Evolutionary conservation across 176 grass and related monocot species (phyloP).

Genomic region (Aegilops speltoides): DNA sequence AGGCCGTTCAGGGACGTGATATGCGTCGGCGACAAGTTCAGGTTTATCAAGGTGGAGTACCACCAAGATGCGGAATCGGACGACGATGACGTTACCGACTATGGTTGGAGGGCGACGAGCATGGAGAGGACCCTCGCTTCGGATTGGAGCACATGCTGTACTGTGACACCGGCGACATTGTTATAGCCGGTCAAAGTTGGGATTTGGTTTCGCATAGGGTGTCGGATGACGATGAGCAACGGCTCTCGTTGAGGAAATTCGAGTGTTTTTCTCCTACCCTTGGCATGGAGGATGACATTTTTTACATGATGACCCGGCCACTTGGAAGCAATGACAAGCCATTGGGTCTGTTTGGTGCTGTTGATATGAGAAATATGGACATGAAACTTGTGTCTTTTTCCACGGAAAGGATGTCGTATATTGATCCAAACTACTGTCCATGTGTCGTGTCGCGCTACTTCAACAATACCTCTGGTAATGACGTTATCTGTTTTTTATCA

Average conservation of each 20-base stretch:
- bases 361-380: not conserved
- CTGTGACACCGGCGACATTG: not conserved
- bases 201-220: not conserved
- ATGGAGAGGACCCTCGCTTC: not conserved
- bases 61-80: not conserved
- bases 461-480: not conserved
- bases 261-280: not conserved
- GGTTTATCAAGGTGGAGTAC: not conserved
- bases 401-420: not conserved
- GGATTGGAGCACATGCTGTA: not conserved
- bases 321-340: not conserved
- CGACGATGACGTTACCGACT: no score
- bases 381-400: not conserved
- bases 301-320: not conserved
- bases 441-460: not conserved
- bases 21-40: not conserved
- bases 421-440: not conserved
- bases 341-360: not conserved
- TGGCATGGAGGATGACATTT: not conserved
- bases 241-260: not conserved
- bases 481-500: no score
- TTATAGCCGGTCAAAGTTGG: not conserved
- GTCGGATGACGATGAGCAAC: not conserved
- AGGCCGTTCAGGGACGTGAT: not conserved
- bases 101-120: not conserved